phyloP scores from a whole-genome alignment of 2,329 filamentous ascomycete genomes.

The Nemania diffusa region DNA sequence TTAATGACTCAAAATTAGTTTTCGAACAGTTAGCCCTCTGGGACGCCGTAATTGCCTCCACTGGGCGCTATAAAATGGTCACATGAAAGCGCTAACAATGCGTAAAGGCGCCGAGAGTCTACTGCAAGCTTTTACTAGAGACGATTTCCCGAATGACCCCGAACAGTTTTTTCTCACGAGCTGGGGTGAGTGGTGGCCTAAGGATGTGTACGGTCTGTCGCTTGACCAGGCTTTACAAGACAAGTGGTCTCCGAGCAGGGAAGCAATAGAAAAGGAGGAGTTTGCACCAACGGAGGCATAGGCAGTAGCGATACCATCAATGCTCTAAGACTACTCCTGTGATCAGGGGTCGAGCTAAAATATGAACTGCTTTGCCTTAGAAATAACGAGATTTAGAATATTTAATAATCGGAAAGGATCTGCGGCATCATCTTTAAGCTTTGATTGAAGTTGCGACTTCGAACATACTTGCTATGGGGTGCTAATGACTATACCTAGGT shows the following conservation, averaged over 20 bases:
- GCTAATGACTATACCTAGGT: no score
- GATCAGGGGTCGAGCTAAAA: no score
- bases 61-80: not conserved
- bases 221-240: conserved; percentile 61
- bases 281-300: not conserved
- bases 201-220: conserved; percentile 53
- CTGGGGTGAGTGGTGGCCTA: conserved; percentile 66
- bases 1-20: no score
- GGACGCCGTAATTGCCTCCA: not conserved
- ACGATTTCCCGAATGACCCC: conserved; percentile 60
- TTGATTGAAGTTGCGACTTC: no score
- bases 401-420: no score
- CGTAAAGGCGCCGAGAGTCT: not conserved
- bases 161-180: conserved; percentile 64
- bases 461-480: no score
- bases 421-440: no score
- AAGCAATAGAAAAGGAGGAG: conserved; percentile 38
- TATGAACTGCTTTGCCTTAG: no score
- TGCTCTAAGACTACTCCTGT: not conserved
- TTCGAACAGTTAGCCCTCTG: no score
- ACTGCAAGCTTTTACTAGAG: conserved; percentile 52
- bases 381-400: no score
- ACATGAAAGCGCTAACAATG: not conserved
- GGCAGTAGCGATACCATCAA: not conserved
- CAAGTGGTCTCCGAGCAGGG: conserved; percentile 60